Evolutionary conservation across 2,329 filamentous ascomycete genomes (phyloP), one percentile per base, ranked within the genome.

Genomic region (Xylaria sp.): DNA sequence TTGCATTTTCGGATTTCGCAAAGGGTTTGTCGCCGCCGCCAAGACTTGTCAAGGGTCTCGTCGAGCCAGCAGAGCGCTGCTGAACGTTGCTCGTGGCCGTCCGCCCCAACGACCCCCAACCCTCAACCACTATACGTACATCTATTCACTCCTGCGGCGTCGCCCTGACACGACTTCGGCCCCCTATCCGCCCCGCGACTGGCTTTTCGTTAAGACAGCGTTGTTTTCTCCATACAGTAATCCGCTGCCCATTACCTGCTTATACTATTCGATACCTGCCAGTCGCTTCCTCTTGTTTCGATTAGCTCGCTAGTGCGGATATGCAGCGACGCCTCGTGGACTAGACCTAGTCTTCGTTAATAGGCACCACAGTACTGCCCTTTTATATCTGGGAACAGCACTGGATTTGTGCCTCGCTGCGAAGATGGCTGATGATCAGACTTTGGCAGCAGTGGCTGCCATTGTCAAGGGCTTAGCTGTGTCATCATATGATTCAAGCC

Each of bases 351-450:
- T 63, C 57, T 49, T 58, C 35, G 54, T 47, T 56, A 51, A 47
- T 54, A 58, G 23, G 29, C 33, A 23, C 38, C 29, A 43, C 40
- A 43, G 23, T 41, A 59, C 48, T 49, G n/a, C 49, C n/a, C 60
- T 58, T 52, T 40, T 41, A 58, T 49, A 55, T 64, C 54, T 25
- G 58, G 33, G 9, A 31, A 38, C 27, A 31, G 11, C 27, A 40
- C 44, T 31, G 59, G 48, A 58, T 41, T 54, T 11, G 27, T 43
- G 55, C 7, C 44, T 52, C 60, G 59, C 55, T 57, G 67, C 67
- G 59, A 72, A 65, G 60, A 84, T 84, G 82, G 80, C 81, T 67
- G 83, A 85, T 74, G 82, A 86, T 70, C 78, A 81, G 72, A 81
- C 81, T 68, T 76, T 87, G 74, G 79, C 78, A 68, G 83, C 83